Evolutionary conservation across 2,329 filamentous ascomycete genomes (phyloP), one percentile per base, ranked within the genome.

Genomic region (Paecilomyces niveus): DNA sequence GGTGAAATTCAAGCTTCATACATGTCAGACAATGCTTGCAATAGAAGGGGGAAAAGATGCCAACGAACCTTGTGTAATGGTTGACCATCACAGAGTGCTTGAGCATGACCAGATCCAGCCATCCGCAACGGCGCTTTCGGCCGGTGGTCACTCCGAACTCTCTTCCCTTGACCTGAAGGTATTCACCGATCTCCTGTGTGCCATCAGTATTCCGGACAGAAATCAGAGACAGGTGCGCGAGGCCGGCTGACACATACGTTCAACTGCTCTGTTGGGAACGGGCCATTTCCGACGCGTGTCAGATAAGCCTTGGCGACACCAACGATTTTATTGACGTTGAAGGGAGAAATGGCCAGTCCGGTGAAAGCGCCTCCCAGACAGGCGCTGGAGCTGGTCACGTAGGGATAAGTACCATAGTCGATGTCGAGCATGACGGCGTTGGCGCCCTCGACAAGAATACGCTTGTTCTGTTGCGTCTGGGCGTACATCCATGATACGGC

Each of bases 241-340:
- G 22, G 55, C 6, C 22, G 55, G 50, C 45, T 5, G 18, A 21
- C 29, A 49, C 51, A 39, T 54, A 53, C 76, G 70, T 85, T 84
- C 57, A 83, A 71, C 67, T 85, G 82, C 68, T 87, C 85, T 10
- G 81, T 84, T 1, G 85, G 85, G 74, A 87, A 86, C 6, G 85
- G 85, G 1, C 85, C 85, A 18, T 80, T 82, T 63, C 77, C 79
- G 32, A 84, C 82, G 54, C 82, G 80, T 3, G 84, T 85, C 52
- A 83, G 85, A 76, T 87, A 87, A 29, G 85, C 84, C 69, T 87
- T 87, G 53, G 86, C 81, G 1, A 87, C 84, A 57, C 85, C 85
- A 64, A 87, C 82, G 57, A 85, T 80, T 61, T 81, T 79, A 60
- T 78, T 80, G 64, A 87, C 79, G 61, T 79, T 81, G 58, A 78